phyloP scores from a whole-genome alignment of 73 alveolate species.

The Paramecium primaurelia region DNA sequence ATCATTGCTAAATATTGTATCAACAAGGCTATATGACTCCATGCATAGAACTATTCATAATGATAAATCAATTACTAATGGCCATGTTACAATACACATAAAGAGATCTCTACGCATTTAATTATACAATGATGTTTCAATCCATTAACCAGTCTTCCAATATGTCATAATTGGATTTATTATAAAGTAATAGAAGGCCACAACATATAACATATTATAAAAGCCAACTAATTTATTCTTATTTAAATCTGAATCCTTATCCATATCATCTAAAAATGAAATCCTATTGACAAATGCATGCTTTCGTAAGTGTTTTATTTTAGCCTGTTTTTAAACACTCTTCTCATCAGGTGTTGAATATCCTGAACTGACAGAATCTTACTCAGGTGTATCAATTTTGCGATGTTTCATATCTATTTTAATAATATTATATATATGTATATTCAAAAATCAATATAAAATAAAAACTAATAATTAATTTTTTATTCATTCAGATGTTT shows the following conservation, averaged over 20 bases:
- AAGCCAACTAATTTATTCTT: constrained; percentile 57
- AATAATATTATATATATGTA: not conserved
- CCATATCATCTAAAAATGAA: constrained; percentile 55
- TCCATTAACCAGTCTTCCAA: constrained; percentile 42
- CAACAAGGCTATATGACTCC: constrained; percentile 55
- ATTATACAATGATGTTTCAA: constrained; percentile 32
- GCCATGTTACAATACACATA: constrained; percentile 58
- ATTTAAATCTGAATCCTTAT: constrained; percentile 46
- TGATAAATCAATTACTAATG: not conserved
- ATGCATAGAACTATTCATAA: constrained; percentile 37
- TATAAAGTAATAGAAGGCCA: constrained; percentile 32
- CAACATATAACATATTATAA: constrained; percentile 41
- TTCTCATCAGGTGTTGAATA: constrained; percentile 44
- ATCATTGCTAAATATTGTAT: not conserved
- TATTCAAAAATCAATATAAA: not conserved
- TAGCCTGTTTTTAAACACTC: not conserved
- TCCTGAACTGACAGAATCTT: constrained; percentile 32
- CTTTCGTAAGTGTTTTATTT: not conserved
- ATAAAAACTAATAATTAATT: not conserved
- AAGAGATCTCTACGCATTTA: constrained; percentile 36
- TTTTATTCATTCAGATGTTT: not conserved
- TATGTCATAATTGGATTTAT: constrained; percentile 44
- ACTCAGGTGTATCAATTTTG: not conserved
- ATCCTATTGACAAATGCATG: not conserved
- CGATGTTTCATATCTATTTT: not conserved